Base-by-base conservation (phyloP, 257 asterid genomes). In the Petunia axillaris region DNA sequence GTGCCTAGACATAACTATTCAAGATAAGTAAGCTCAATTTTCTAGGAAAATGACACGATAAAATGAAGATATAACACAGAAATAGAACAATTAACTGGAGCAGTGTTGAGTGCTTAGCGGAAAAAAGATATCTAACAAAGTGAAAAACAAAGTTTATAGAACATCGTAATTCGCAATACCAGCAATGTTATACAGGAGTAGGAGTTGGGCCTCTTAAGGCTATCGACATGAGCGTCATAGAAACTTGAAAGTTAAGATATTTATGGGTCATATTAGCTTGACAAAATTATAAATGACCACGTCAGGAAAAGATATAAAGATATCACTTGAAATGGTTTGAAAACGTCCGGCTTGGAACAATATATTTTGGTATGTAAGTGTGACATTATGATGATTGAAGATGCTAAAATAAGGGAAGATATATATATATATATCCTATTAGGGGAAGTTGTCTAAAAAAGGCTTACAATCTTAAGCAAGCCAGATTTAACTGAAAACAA, bases 301-400 rank as follows among this genome's bases (percentile, higher is more conserved):
- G 13, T 65, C 50, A 39, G 11, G 73, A 16, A 14, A 65, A 65
- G 13, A 39, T 39, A 50, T 65, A 64, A 50, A 65, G 36, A 65
- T 14, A 65, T 65, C 50, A 39, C 73, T 64, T 65, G 36, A 65
- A 43, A 13, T 38, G 50, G 73, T 65, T 65, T 65, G 73, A 65
- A 38, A 48, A 39, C 4, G 35, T 65, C 73, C 36, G 38, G 6
- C 50, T 1, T 65, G 40, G 50, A 39, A 10, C 50, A 48, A 65
- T 38, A 39, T 65, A 35, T 40, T 38, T 46, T 11, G 40, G 73
- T 65, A 25, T 35, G 40, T 39, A 39, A 65, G 8, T 39, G 52
- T 39, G 73, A 65, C 36, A 39, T 5, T 53, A 53, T 65, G 50
- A 39, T 65, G 40, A 39, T 39, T 2, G 35, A 39, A 65, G 36